Evolutionary conservation across 202 grass and related monocot genomes (phyloP).

Genomic region (Brachypodium distachyon): DNA sequence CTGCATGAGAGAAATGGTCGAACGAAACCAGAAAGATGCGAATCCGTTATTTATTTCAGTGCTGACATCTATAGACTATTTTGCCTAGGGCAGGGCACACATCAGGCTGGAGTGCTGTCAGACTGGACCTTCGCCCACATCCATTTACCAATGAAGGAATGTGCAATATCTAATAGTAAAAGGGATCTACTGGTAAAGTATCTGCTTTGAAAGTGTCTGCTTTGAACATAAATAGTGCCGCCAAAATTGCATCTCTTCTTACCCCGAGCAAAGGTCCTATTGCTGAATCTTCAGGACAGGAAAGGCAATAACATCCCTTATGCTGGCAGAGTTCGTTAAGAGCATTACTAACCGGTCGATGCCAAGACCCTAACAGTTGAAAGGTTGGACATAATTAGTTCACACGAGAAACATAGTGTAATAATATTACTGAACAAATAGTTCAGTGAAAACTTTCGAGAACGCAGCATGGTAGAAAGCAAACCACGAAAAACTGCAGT

Average conservation of each 20-base stretch:
- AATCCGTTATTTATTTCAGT: not conserved
- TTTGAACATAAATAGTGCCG: too few relatives aligned
- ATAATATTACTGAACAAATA: not conserved
- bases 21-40: not conserved
- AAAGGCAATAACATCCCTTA: constrained; percentile 92
- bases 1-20: not conserved
- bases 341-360: constrained; percentile 95
- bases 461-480: not conserved
- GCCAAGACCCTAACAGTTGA: constrained; percentile 56
- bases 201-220: too few relatives aligned
- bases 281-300: constrained; percentile 88
- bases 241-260: not conserved
- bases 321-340: constrained; percentile 81
- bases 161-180: not conserved
- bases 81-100: not conserved
- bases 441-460: not conserved
- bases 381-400: not conserved
- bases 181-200: not conserved
- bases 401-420: not conserved
- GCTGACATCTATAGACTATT: not conserved
- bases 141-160: not conserved
- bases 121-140: not conserved
- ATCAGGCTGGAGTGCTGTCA: not conserved
- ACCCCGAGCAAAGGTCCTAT: constrained; percentile 12
- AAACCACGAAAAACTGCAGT: not conserved